Percentiles rank a stretch among this genome's conserved stretches.
Conservation (phyloP, 176 grass and related monocot species). For the Eleusine coracana region DNA sequence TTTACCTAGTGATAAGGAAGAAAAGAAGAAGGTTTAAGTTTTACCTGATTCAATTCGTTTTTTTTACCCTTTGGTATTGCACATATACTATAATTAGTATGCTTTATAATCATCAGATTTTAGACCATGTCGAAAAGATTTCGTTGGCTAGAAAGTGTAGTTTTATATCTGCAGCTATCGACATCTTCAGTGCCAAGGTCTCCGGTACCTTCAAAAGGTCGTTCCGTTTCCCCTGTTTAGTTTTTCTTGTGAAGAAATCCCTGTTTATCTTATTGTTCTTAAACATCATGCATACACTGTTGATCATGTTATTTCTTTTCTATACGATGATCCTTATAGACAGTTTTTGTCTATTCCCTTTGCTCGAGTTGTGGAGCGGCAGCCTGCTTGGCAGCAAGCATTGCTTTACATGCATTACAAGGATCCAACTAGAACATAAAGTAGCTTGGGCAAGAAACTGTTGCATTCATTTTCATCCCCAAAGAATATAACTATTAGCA, state of each 20-base stretch:
- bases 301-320: constrained; percentile 1
- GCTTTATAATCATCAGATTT: constrained; percentile 60
- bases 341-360: background rate
- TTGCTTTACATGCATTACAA: constrained; percentile 20
- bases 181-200: constrained; percentile 91
- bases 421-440: constrained; percentile 7
- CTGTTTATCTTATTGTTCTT: constrained; percentile 32
- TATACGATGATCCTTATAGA: background rate
- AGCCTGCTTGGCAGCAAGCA: constrained; percentile 13
- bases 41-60: constrained; percentile 23
- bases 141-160: constrained; percentile 77
- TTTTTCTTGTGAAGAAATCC: too few species aligned
- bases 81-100: constrained; percentile 29
- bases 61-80: constrained; percentile 3
- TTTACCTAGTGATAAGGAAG: constrained; percentile 82
- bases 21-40: constrained; percentile 82
- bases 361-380: background rate
- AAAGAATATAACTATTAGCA: background rate
- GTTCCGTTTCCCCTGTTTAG: constrained; percentile 27
- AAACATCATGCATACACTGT: constrained; percentile 2
- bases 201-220: constrained; percentile 99
- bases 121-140: constrained; percentile 92
- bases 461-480: background rate
- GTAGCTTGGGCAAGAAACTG: background rate
- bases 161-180: constrained; percentile 69